Conservation (phyloP, 2,329 filamentous ascomycete species). For the Chaetothyriales sp. region DNA sequence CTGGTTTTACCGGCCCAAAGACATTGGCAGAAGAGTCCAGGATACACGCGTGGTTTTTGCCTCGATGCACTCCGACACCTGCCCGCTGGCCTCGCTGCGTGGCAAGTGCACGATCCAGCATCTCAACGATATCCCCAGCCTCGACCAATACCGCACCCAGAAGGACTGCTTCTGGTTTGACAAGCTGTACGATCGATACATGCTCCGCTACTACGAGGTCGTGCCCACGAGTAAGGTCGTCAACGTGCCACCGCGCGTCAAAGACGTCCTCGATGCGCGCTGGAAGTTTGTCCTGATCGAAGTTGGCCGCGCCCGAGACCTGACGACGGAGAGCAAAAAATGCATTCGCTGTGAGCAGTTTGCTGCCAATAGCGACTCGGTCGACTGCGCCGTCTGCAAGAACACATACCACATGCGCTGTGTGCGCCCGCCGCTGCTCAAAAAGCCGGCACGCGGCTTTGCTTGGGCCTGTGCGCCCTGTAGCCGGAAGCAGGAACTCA, state of each 20-base stretch:
- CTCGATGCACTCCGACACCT: conserved; percentile 97
- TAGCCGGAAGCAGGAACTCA: conserved; percentile 87
- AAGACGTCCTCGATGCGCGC: conserved; percentile 85
- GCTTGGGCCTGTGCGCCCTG: conserved; percentile 96
- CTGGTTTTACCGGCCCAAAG: conserved; percentile 95
- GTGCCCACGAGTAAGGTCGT: conserved; percentile 85
- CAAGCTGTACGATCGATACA: conserved; percentile 94
- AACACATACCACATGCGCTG: conserved; percentile 98
- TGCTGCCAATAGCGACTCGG: conserved; percentile 85
- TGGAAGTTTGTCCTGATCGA: conserved; percentile 96
- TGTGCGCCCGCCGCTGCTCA: conserved; percentile 76
- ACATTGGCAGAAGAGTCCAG: conserved; percentile 80
- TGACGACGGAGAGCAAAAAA: conserved; percentile 87
- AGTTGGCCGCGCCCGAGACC: conserved; percentile 80
- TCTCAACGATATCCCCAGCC: conserved; percentile 64
- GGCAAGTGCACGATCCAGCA: conserved; percentile 88
- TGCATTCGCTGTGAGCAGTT: conserved; percentile 88
- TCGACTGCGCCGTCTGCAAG: conserved; percentile 88
- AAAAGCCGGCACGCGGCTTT: conserved; percentile 94
- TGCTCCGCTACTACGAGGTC: conserved; percentile 93
- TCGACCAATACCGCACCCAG: conserved; percentile 70
- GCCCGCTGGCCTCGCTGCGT: conserved; percentile 77
- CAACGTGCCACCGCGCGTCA: conserved; percentile 89
- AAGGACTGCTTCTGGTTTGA: conserved; percentile 93
- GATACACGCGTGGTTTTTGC: conserved; percentile 86